Conservation (phyloP, 2,329 filamentous ascomycete species). For the Trichoderma aggressivum region DNA sequence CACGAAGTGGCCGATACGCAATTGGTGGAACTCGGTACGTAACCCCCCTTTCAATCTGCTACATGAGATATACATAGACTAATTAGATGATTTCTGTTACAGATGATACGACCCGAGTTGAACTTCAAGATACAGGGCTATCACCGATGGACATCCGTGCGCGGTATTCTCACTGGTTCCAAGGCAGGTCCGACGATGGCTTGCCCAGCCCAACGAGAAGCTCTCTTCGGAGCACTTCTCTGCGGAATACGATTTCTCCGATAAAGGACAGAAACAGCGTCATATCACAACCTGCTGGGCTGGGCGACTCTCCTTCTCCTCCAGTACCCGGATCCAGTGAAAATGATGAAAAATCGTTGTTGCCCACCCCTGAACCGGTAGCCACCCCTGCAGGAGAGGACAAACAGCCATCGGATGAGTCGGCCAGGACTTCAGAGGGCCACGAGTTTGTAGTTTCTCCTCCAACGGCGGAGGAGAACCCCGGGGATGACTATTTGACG, state of each 20-base stretch:
- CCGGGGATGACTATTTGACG: constrained; percentile 30
- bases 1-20: constrained; percentile 44
- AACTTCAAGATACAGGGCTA: constrained; percentile 45
- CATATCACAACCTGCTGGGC: not conserved
- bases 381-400: not conserved
- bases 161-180: constrained; percentile 29
- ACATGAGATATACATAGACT: not conserved
- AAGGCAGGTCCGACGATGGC: constrained; percentile 19
- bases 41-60: not conserved
- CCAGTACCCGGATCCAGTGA: constrained; percentile 3
- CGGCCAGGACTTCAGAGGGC: not conserved
- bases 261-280: not conserved
- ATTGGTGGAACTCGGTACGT: constrained; percentile 49
- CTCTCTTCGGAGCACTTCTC: constrained; percentile 3
- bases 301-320: not conserved
- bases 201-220: constrained; percentile 18
- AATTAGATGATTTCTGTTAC: not conserved
- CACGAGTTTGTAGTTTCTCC: constrained; percentile 26
- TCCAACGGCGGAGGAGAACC: constrained; percentile 28
- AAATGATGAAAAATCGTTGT: not conserved
- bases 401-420: not conserved
- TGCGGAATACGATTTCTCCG: not conserved
- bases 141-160: constrained; percentile 40
- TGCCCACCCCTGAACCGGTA: not conserved
- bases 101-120: constrained; percentile 40